Base-by-base conservation (phyloP, 179 eudicot species). In the Camellia oleifera region DNA sequence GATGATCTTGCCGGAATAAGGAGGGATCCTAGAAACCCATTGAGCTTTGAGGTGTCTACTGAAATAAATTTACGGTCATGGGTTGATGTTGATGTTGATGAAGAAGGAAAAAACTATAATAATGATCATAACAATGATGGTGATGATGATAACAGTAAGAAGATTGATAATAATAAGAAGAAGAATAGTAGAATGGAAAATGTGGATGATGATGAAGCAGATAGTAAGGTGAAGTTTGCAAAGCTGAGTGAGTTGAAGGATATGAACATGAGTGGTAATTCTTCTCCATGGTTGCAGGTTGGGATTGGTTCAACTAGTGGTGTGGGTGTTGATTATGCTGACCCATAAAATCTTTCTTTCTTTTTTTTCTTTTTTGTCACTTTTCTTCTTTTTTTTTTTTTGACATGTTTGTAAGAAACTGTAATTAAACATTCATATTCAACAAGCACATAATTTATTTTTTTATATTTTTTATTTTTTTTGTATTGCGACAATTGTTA, bases 231-330 rank as follows among this genome's bases (percentile, higher is more conserved):
- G 79, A 93, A 89, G 83, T 76, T 89, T 61, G 92, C 92, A 17
- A 91, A 91, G 81, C 53, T 94, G 65, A 88, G 91, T 81, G 97
- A 92, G 58, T 81, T 93, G 23, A 87, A 92, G 71, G 97, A 90
- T 48, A 81, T 87, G 82, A 88, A 74, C 54, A 71, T 69, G 4
- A 81, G 77, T 42, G 87, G 84, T 13, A 81, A 68, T 81, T 85
- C 93, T 11, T 88, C 95, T 56, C 88, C 88, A 60, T 94, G 97
- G 98, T 85, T 94, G 76, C 98, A 93, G 63, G 94, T 94, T 60
- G 97, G 98, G 42, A 86, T 92, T 81, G 90, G 92, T 67, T 84
- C 97, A 32, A 81, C 84, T 20, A 77, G 85, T 75, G 85, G 79
- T 69, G 83, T 69, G 78, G 84, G 77, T 52, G 54, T 82, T 76